Percentiles rank a stretch among this genome's conserved stretches.
phyloP scores from a whole-genome alignment of 768 basidiomycete species.

The Chiua virens region DNA sequence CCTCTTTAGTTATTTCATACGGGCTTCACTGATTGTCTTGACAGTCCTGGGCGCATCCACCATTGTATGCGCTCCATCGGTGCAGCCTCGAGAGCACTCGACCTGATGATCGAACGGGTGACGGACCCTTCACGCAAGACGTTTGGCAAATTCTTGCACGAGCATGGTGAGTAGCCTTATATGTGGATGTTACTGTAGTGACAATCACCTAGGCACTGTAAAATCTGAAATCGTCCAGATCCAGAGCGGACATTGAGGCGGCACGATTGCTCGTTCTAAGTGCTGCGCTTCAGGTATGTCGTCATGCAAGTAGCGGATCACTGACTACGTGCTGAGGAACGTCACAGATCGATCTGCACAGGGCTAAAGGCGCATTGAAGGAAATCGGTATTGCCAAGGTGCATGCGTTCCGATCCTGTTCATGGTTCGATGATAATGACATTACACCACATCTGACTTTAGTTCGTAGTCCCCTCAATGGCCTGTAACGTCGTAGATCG shows the following conservation, averaged over 20 bases:
- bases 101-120: constrained; percentile 85
- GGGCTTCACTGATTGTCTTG: background rate
- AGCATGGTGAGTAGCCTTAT: constrained; percentile 66
- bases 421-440: background rate
- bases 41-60: constrained; percentile 90
- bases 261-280: constrained; percentile 87
- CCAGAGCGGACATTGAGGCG: constrained; percentile 89
- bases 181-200: background rate
- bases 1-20: background rate
- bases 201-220: constrained; percentile 65
- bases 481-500: constrained; percentile 87
- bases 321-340: constrained; percentile 1
- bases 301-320: background rate
- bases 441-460: background rate
- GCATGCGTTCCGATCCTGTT: constrained; percentile 7
- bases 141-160: constrained; percentile 87
- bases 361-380: constrained; percentile 93
- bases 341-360: constrained; percentile 78
- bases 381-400: constrained; percentile 99
- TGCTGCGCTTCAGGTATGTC: constrained; percentile 77
- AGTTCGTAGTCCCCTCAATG: constrained; percentile 95
- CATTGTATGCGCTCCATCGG: constrained; percentile 99
- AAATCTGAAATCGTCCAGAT: constrained; percentile 88
- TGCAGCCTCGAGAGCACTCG: constrained; percentile 78
- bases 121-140: constrained; percentile 92